These are phyloP conservation scores for Penicillium sp. DNA, from an alignment of 2,329 filamentous ascomycete species.

Conservation along the genomic window DNA sequence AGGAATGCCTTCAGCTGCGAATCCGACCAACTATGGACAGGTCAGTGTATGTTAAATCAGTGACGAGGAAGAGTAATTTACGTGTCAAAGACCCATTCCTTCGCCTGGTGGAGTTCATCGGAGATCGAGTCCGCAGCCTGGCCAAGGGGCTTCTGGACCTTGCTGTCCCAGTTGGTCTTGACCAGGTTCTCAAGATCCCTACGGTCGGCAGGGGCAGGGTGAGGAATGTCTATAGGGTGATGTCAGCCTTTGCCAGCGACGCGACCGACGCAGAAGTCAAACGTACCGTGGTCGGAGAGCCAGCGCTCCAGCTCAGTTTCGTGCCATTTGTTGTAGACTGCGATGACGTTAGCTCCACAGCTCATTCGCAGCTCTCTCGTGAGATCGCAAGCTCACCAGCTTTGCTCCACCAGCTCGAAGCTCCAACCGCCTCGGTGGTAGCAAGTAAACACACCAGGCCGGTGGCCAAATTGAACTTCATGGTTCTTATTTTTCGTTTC, in stretches of 20 bases:
- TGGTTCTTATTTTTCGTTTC: slow-evolving; percentile 37
- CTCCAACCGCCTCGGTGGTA: slow-evolving; percentile 63
- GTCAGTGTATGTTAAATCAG: neutral
- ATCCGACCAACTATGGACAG: slow-evolving; percentile 71
- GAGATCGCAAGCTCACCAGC: slow-evolving; percentile 62
- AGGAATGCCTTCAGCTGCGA: slow-evolving; percentile 92
- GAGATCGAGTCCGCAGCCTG: slow-evolving; percentile 73
- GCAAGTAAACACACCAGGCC: slow-evolving; percentile 70
- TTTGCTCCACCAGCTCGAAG: slow-evolving; percentile 83
- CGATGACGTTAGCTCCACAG: slow-evolving; percentile 5
- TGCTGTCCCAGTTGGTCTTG: slow-evolving; percentile 81
- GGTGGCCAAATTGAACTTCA: slow-evolving; percentile 72
- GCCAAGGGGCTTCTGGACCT: slow-evolving; percentile 71
- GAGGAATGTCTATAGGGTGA: slow-evolving; percentile 63
- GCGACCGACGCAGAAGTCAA: neutral
- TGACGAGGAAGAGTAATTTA: slow-evolving; percentile 37
- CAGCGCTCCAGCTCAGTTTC: slow-evolving; percentile 96
- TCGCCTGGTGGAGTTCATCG: slow-evolving; percentile 68
- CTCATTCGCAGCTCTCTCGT: neutral
- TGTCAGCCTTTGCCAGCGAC: neutral
- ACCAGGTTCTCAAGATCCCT: slow-evolving; percentile 93
- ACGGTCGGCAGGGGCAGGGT: slow-evolving; percentile 85
- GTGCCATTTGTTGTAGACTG: slow-evolving; percentile 98
- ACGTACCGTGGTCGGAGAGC: slow-evolving; percentile 77
- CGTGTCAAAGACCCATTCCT: slow-evolving; percentile 90